These are phyloP conservation scores for Microsporum audouinii DNA, from an alignment of 2,329 filamentous ascomycete genomes.

Conservation along the genomic window DNA sequence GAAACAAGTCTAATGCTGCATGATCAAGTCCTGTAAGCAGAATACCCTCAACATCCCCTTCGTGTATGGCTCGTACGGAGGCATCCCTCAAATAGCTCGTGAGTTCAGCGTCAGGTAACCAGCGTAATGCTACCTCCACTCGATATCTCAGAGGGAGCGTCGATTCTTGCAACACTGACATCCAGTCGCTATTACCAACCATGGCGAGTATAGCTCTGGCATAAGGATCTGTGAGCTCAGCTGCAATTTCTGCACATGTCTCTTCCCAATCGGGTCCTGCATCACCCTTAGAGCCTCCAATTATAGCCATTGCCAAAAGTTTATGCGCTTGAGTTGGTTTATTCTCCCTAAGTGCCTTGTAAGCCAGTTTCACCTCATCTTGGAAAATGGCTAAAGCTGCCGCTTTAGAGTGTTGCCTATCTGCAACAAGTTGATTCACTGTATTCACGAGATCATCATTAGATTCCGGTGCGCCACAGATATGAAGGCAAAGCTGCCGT, in stretches of 20 bases:
- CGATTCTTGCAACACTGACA: constrained; percentile 45
- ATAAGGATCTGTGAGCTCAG: constrained; percentile 51
- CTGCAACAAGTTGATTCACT: constrained; percentile 41
- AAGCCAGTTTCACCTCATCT: constrained; percentile 47
- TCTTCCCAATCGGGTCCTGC: constrained; percentile 49
- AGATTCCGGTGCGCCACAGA: constrained; percentile 49
- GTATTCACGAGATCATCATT: constrained; percentile 38
- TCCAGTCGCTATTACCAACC: constrained; percentile 50
- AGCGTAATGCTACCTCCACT: constrained; percentile 49
- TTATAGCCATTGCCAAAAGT: constrained; percentile 44
- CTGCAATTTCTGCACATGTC: constrained; percentile 50
- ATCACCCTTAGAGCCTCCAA: constrained; percentile 34
- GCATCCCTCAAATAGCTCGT: constrained; percentile 45
- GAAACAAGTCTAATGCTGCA: constrained; percentile 48
- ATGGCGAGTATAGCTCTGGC: constrained; percentile 50
- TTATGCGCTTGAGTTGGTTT: constrained; percentile 44
- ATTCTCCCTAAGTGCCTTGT: constrained; percentile 44
- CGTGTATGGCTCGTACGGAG: constrained; percentile 39
- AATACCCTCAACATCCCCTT: constrained; percentile 51
- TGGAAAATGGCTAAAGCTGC: constrained; percentile 52
- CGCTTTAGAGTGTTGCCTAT: constrained; percentile 49
- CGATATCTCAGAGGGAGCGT: constrained; percentile 50
- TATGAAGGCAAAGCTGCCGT: constrained; percentile 48
- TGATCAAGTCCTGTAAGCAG: constrained; percentile 51
- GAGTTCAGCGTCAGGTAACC: constrained; percentile 37